phyloP scores from a whole-genome alignment of 306 rosid genomes.

The Cucurbita maxima region DNA sequence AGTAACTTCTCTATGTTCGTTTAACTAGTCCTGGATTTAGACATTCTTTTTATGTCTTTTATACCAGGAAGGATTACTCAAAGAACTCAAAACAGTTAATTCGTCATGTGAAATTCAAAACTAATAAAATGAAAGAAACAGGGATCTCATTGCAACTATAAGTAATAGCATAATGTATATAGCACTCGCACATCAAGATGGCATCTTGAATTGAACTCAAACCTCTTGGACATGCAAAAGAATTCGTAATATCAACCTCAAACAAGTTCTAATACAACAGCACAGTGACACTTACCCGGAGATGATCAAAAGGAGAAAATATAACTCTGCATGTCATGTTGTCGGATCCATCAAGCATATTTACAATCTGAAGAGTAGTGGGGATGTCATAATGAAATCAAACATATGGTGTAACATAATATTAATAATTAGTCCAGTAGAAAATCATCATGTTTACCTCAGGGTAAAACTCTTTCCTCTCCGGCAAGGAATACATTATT shows the following conservation, averaged over 20 bases:
- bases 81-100: not conserved
- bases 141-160: not conserved
- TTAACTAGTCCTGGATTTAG: not conserved
- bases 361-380: conserved; percentile 45
- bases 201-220: not conserved
- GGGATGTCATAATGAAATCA: not conserved
- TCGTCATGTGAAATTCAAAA: not conserved
- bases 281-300: conserved; percentile 34
- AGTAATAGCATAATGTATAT: not conserved
- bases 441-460: conserved; percentile 34
- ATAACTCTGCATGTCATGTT: conserved; percentile 48
- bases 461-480: conserved; percentile 83
- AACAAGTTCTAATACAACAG: not conserved
- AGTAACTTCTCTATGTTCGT: not conserved
- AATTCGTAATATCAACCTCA: not conserved
- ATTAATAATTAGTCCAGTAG: not conserved
- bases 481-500: conserved; percentile 69
- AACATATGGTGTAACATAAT: not conserved
- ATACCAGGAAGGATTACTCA: not conserved
- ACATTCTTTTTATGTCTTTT: not conserved
- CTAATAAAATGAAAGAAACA: not conserved
- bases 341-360: conserved; percentile 59
- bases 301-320: conserved; percentile 61
- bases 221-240: not conserved
- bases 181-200: not conserved